These are phyloP conservation scores for Lavandula angustifolia DNA, from an alignment of 257 asterid species.

Conservation along the genomic window DNA sequence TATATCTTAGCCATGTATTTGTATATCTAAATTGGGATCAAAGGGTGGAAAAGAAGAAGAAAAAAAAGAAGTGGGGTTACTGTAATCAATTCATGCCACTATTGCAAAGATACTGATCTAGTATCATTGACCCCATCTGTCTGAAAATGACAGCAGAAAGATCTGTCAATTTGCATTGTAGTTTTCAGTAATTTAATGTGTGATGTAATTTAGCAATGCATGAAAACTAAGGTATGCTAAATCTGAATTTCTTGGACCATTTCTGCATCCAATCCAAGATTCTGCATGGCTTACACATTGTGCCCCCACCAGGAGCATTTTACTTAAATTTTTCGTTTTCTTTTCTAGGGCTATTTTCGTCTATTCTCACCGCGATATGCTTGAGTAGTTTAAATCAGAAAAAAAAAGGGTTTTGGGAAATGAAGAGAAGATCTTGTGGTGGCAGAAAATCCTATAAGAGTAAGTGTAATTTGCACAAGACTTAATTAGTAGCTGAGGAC, in stretches of 20 bases:
- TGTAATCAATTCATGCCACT: slow-evolving; percentile 52
- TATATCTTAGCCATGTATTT: slow-evolving; percentile 37
- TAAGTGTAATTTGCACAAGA: slow-evolving; percentile 19
- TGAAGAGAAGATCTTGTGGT: slow-evolving; percentile 40
- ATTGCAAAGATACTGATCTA: slow-evolving; percentile 41
- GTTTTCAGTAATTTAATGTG: slow-evolving; percentile 37
- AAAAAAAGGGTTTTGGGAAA: slow-evolving; percentile 38
- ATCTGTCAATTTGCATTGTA: slow-evolving; percentile 35
- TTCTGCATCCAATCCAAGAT: slow-evolving; percentile 30
- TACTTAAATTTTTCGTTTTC: neutral
- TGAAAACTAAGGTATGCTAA: slow-evolving; percentile 33
- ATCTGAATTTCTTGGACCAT: slow-evolving; percentile 50
- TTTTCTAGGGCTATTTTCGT: slow-evolving; percentile 9
- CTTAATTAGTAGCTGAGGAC: slow-evolving; percentile 34
- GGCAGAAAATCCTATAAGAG: slow-evolving; percentile 39
- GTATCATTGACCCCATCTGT: slow-evolving; percentile 48
- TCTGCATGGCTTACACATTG: slow-evolving; percentile 44
- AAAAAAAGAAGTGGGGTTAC: slow-evolving; percentile 27
- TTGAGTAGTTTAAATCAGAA: neutral
- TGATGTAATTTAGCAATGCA: slow-evolving; percentile 34
- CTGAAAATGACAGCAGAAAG: slow-evolving; percentile 50
- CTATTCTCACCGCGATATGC: neutral
- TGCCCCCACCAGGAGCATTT: slow-evolving; percentile 43
- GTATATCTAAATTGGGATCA: slow-evolving; percentile 18
- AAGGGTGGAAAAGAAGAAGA: neutral